Conservation (phyloP, 768 basidiomycete species). For the Pleurotus platypus region DNA sequence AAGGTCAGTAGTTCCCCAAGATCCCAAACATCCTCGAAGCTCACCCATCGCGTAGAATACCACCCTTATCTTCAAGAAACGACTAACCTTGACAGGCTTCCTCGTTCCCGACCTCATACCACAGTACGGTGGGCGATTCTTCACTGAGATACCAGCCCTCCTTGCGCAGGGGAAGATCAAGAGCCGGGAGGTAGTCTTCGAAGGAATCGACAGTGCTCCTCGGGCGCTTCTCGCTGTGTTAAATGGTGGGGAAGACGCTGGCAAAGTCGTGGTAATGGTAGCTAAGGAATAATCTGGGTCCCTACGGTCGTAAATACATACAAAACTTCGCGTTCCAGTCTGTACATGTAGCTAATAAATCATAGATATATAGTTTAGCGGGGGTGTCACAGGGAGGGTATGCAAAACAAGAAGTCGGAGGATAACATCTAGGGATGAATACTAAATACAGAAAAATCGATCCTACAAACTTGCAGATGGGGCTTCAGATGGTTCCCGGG, state of each 20-base stretch:
- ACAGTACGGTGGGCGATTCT: constrained; percentile 32
- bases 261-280: constrained; percentile 6
- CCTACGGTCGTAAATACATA: background rate
- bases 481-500: constrained; percentile 16
- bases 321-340: background rate
- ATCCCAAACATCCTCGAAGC: background rate
- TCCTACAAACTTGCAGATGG: constrained; percentile 11
- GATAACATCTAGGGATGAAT: too few relatives aligned
- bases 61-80: constrained; percentile 25
- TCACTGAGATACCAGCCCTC: constrained; percentile 29
- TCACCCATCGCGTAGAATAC: constrained; percentile 21
- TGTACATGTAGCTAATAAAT: background rate
- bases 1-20: constrained; percentile 7
- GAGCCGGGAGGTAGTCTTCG: constrained; percentile 30
- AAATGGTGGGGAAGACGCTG: constrained; percentile 17
- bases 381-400: too few relatives aligned
- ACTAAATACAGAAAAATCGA: too few relatives aligned
- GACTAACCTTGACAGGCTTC: constrained; percentile 35
- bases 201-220: constrained; percentile 33
- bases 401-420: too few relatives aligned
- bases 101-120: constrained; percentile 22
- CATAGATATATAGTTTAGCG: background rate
- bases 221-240: constrained; percentile 31
- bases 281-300: background rate
- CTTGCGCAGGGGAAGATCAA: constrained; percentile 36